Evolutionary conservation across 306 rosid genomes (phyloP), one percentile per base, ranked within the genome.

Genomic region (Quercus wislizeni): DNA sequence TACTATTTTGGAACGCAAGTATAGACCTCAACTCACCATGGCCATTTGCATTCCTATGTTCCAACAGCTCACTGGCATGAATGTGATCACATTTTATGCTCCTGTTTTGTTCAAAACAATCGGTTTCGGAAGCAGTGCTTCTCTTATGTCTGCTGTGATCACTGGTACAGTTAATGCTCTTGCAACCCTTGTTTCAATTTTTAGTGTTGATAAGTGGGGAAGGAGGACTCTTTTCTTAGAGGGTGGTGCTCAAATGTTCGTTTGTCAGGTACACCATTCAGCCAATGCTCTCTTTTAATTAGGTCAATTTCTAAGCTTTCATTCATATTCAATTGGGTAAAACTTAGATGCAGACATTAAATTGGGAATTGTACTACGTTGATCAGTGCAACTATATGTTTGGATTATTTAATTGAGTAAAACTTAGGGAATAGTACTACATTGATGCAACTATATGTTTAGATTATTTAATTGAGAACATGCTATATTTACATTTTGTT

Each of bases 21-120:
- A 92, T 6, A 89, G 96, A 64, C 94, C 97, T 2, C 96, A 91
- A n/a, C 89, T 92, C 2, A 68, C 74, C 4, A 78, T 94, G 4
- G 92, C 97, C 70, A 31, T 94, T 21, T 73, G 43, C 27, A 94
- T 92, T 12, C 98, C 96, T 1, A 87, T 92, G 31, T 94, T 94
- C 64, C 97, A 94, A 75, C 97, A 94, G 74, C 85, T 94, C 74
- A 94, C 98, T 5, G 98, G 96, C 70, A 78, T 86, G 71, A 92
- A 92, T 65, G 96, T 89, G 49, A 90, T 92, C 85, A 89, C 96
- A 1, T 90, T 94, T 77, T 92, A 94, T 63, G 97, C 96, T 6
- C 98, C 96, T 2, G 83, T 94, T 43, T 78, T 94, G 84, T 92
- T 92, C 88, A 90, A 83, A 86, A 86, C 97, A 18, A 82, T 94